Evolutionary conservation across 768 basidiomycete species (phyloP).

Genomic region (Tulasnella sp.): DNA sequence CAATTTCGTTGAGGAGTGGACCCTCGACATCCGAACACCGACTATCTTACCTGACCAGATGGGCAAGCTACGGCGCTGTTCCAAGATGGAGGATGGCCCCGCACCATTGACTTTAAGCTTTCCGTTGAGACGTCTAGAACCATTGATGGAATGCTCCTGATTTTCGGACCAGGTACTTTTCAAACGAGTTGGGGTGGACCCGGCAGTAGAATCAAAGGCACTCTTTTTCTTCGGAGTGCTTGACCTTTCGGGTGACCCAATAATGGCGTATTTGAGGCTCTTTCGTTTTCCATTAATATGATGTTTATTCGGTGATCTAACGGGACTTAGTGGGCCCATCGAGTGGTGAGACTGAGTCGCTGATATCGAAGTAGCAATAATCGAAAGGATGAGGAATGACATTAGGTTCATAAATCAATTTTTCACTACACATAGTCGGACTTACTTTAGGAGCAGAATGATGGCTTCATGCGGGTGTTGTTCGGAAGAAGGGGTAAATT

Average conservation of each 20-base stretch:
- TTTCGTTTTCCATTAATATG: background rate
- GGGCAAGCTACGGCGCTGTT: slow-evolving; percentile 45
- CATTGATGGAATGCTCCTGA: background rate
- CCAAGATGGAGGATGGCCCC: background rate
- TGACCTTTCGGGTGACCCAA: slow-evolving; percentile 4
- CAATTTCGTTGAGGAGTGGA: background rate
- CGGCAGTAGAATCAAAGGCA: background rate
- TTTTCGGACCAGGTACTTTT: background rate
- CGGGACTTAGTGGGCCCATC: background rate
- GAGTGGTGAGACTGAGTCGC: background rate
- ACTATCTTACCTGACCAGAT: slow-evolving; percentile 65
- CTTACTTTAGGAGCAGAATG: background rate
- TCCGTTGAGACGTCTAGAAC: background rate
- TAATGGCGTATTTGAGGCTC: background rate
- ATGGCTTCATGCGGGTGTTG: background rate
- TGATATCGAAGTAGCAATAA: background rate
- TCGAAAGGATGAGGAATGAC: background rate
- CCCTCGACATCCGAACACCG: background rate
- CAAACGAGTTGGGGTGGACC: background rate
- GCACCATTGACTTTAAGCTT: background rate
- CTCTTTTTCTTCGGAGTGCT: background rate
- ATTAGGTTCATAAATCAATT: background rate
- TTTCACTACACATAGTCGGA: background rate
- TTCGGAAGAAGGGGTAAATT: slow-evolving; percentile 2
- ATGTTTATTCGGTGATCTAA: background rate